Percentiles rank a stretch among this genome's conserved stretches.
Conservation (phyloP, 805 yeast species). For the Lachancea cidri region DNA sequence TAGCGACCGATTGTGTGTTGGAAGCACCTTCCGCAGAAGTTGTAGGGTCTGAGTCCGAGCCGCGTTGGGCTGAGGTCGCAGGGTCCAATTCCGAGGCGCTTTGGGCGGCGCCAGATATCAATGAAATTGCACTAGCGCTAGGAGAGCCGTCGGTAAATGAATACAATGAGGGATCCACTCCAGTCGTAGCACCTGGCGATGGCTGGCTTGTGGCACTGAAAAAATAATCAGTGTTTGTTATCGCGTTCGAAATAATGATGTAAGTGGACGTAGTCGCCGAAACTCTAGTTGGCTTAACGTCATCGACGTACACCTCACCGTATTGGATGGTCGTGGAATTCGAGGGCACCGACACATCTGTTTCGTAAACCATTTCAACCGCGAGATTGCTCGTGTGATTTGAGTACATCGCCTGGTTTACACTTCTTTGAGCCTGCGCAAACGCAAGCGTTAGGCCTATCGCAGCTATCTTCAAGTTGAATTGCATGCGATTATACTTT, state of each 20-base stretch:
- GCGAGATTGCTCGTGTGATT: background rate
- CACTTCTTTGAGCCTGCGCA: background rate
- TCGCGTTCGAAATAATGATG: background rate
- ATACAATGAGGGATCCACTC: too few species aligned
- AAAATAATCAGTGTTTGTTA: background rate
- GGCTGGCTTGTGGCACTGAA: background rate
- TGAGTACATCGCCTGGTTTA: background rate
- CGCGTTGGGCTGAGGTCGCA: background rate
- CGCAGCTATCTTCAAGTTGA: background rate
- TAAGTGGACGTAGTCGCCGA: slow-evolving; percentile 6
- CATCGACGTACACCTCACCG: slow-evolving; percentile 11
- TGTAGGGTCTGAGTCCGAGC: background rate
- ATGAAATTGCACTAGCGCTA: too few species aligned
- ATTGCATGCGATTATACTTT: background rate
- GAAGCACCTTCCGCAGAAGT: background rate
- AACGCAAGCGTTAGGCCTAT: background rate
- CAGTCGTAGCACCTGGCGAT: too few species aligned
- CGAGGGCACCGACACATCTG: slow-evolving; percentile 1
- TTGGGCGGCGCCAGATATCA: too few species aligned
- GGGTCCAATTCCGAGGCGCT: too few species aligned
- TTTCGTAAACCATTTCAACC: background rate
- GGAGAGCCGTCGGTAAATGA: too few species aligned
- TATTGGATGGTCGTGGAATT: slow-evolving; percentile 5
- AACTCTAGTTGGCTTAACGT: slow-evolving; percentile 6
- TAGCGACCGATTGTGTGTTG: background rate